phyloP scores from a whole-genome alignment of 768 basidiomycete genomes.

The Mycena leptocephala region DNA sequence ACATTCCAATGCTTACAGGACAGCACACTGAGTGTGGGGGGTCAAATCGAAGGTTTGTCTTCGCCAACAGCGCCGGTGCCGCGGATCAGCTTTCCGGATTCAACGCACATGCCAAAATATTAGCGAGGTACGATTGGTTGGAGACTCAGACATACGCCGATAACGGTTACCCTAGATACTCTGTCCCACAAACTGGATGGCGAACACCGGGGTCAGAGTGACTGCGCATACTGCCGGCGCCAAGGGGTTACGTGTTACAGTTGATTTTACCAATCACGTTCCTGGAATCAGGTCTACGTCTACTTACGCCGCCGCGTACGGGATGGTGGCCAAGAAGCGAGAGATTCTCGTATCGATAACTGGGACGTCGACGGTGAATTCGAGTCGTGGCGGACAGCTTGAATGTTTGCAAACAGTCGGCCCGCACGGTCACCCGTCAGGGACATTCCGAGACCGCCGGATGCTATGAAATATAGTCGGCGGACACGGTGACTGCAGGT shows the following conservation, averaged over 20 bases:
- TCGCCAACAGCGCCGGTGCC: conserved; percentile 4
- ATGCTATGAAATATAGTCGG: background rate
- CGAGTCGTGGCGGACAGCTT: background rate
- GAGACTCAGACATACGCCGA: background rate
- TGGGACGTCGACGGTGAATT: too few species aligned
- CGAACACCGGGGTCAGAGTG: too few species aligned
- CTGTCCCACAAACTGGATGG: too few species aligned
- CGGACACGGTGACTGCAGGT: background rate
- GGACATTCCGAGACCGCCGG: conserved; percentile 8
- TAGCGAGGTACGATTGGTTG: background rate
- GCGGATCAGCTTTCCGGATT: background rate
- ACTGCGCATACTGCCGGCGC: background rate
- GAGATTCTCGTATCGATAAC: background rate
- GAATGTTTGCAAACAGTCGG: background rate
- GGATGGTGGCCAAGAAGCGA: background rate
- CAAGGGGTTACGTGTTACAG: background rate
- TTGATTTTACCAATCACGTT: conserved; percentile 15
- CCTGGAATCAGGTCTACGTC: background rate
- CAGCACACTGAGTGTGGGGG: background rate
- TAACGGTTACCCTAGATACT: background rate
- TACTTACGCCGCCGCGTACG: background rate
- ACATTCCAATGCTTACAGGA: background rate
- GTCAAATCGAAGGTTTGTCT: background rate
- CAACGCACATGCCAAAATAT: background rate
- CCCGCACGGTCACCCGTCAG: background rate